Conservation (phyloP, 495 filamentous ascomycete species). For the Xylaria bambusicola region DNA sequence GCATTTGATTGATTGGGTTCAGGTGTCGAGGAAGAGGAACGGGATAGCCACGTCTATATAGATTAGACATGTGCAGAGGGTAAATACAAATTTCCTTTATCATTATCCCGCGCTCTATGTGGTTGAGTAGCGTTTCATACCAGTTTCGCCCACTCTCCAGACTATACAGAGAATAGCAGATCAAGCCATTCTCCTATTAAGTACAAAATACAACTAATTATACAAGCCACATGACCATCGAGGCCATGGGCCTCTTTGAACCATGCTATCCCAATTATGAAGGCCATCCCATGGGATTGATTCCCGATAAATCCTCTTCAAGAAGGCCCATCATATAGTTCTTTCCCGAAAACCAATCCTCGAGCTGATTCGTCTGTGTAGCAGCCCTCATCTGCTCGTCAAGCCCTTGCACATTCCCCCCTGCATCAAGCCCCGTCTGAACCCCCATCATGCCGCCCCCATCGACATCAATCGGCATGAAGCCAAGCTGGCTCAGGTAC, state of each 20-base stretch:
- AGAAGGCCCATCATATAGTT: constrained; percentile 64
- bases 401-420: neutral
- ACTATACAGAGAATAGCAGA: neutral
- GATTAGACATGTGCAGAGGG: neutral
- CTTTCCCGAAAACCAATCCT: constrained; percentile 70
- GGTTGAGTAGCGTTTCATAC: constrained; percentile 6
- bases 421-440: neutral
- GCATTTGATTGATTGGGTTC: neutral
- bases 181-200: neutral
- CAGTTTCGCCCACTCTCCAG: neutral
- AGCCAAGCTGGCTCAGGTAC: constrained; percentile 63
- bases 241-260: too few species aligned
- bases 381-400: constrained; percentile 21
- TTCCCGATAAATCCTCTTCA: constrained; percentile 59
- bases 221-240: too few species aligned
- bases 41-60: neutral
- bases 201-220: neutral
- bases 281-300: constrained; percentile 45
- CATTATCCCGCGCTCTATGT: neutral
- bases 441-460: constrained; percentile 17
- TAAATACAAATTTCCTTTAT: constrained; percentile 3
- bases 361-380: constrained; percentile 51
- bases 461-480: constrained; percentile 50
- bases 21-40: neutral
- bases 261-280: constrained; percentile 30